Evolutionary conservation across 78 protist genomes (phyloP).

Genomic region (Isochrysis galbana): DNA sequence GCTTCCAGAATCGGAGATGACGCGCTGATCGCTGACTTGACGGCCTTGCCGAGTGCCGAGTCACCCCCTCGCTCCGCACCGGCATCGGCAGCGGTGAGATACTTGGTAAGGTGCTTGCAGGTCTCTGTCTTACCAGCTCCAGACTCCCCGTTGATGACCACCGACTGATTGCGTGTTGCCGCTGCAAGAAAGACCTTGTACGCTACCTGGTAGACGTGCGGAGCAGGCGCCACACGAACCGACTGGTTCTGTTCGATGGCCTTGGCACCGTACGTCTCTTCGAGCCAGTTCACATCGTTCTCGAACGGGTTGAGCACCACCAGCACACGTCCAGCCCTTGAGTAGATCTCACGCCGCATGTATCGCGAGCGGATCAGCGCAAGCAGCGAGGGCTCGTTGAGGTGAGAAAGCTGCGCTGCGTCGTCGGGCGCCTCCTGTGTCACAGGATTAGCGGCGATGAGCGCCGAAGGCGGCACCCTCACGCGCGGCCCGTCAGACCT

Average conservation of each 20-base stretch:
- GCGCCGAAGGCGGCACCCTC: neutral
- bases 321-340: neutral
- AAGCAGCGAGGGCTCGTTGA: neutral
- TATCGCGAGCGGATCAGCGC: neutral
- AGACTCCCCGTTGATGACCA: neutral
- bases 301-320: constrained; percentile 27
- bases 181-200: constrained; percentile 38
- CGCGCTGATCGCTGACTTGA: constrained; percentile 41
- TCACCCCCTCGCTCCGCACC: neutral
- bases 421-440: neutral
- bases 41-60: neutral
- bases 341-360: neutral
- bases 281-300: neutral
- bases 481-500: neutral
- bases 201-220: constrained; percentile 76
- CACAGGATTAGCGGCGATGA: neutral
- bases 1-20: constrained; percentile 88
- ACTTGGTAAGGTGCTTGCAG: neutral
- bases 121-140: constrained; percentile 49
- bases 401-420: neutral
- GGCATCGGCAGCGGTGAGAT: neutral
- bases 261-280: constrained; percentile 45
- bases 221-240: constrained; percentile 31
- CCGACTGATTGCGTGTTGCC: neutral
- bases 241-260: constrained; percentile 26